Percentiles rank a stretch among this genome's conserved stretches.
Evolutionary conservation across 1,284 basidiomycete species (phyloP).

Genomic region (Moesziomyces sp.): DNA sequence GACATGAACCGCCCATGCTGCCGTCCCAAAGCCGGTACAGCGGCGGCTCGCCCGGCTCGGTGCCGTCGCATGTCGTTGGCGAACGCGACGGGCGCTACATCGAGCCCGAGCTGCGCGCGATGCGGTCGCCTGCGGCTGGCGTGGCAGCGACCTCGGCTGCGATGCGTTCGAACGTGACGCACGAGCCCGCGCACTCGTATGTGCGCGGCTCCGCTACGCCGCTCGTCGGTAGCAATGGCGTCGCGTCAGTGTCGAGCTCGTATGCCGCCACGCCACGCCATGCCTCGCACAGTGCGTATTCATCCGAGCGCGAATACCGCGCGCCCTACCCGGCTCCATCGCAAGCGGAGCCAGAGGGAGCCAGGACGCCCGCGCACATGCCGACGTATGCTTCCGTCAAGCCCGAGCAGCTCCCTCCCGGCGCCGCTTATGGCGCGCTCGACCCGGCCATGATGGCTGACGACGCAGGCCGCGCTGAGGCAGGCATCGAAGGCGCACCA

Average conservation of each 20-base stretch:
- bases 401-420: neutral
- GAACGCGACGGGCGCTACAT: constrained; percentile 23
- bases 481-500: too few relatives aligned
- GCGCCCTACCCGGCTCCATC: constrained; percentile 10
- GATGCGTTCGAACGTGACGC: constrained; percentile 14
- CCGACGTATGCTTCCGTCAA: constrained; percentile 23
- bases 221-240: constrained; percentile 19
- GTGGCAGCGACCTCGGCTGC: constrained; percentile 16
- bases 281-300: constrained; percentile 12
- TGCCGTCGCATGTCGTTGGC: constrained; percentile 16
- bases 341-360: constrained; percentile 3
- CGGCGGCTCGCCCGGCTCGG: constrained; percentile 17
- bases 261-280: constrained; percentile 8
- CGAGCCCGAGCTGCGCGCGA: constrained; percentile 12
- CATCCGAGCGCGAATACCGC: constrained; percentile 5
- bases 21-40: constrained; percentile 27
- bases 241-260: constrained; percentile 10
- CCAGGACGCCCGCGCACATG: constrained; percentile 16
- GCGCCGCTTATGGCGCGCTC: constrained; percentile 13
- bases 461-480: constrained; percentile 9
- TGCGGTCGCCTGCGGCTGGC: constrained; percentile 26
- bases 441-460: constrained; percentile 45
- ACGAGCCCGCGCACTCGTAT: constrained; percentile 26
- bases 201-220: constrained; percentile 8
- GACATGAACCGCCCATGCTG: constrained; percentile 23